Evolutionary conservation across 768 basidiomycete genomes (phyloP), one percentile per base, ranked within the genome.

Genomic region (Kwoniella europaea): DNA sequence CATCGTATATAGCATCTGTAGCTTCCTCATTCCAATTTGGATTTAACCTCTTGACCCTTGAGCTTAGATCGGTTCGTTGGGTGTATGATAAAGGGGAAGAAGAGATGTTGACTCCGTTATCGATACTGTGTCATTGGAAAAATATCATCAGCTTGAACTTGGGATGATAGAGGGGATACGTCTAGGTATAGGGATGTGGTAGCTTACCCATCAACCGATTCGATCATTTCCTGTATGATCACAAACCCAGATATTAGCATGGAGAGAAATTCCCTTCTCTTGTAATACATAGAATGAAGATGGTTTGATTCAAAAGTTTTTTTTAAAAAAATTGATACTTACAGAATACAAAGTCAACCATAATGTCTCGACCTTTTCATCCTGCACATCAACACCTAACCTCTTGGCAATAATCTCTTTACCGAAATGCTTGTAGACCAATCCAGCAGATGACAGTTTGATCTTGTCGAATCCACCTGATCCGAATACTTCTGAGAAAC

Each of bases 381-480:
- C 89, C 13, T 88, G 84, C 6, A 76, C 71, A 7, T 87, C 76
- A 16, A 89, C 77, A 35, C 88, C 85, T 15, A 88, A 85, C 57
- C 86, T 84, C 72, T 87, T 87, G 15, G 91, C 87, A 68, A 99
- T 90, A 72, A 98, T 89, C 74, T 94, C 90, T 77, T 89, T 88
- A 7, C 94, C 94, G 77, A 93, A 96, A 82, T 96, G 95, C 96
- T 98, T 99, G 89, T 96, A 98, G 43, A 99, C 88, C 74, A 99
- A 85, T 15, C 96, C 96, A 1, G 96, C 96, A 16, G 91, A 93
- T 22, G 91, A 92, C 43, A 99, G 85, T 85, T 98, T 99, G 66
- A 93, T 98, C 22, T 84, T 85, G 80, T 81, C 76, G 54, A 72
- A 80, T 35, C 79, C 74, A 9, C 91, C 93, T 74, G 91, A 86